Conservation (phyloP, 805 yeast genomes). For the Pichia scutulata region DNA sequence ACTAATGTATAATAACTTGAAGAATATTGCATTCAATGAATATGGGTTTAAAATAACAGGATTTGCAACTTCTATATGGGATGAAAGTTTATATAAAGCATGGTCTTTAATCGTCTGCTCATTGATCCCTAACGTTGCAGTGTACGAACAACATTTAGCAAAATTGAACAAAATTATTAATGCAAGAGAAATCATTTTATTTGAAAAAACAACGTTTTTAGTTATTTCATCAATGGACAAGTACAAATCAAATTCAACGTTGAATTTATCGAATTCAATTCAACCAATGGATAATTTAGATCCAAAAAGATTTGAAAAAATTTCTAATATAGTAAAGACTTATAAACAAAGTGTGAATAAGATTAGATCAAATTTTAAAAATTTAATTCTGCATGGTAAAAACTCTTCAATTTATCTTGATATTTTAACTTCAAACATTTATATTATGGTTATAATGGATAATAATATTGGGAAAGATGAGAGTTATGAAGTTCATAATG, state of each 20-base stretch:
- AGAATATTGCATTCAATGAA: slow-evolving; percentile 58
- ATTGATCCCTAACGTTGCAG: slow-evolving; percentile 81
- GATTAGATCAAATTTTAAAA: slow-evolving; percentile 75
- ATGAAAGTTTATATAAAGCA: slow-evolving; percentile 89
- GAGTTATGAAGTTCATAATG: slow-evolving; percentile 24
- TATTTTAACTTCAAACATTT: slow-evolving; percentile 29
- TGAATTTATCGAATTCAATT: slow-evolving; percentile 7
- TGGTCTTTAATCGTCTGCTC: slow-evolving; percentile 97
- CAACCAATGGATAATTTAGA: slow-evolving; percentile 38
- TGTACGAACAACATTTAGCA: slow-evolving; percentile 67
- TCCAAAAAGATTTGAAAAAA: slow-evolving; percentile 90
- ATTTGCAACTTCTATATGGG: slow-evolving; percentile 96
- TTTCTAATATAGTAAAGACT: slow-evolving; percentile 87
- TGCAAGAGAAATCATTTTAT: slow-evolving; percentile 84
- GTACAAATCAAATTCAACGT: slow-evolving; percentile 7
- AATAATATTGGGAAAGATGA: slow-evolving; percentile 11
- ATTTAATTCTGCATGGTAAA: slow-evolving; percentile 57
- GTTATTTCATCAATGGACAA: slow-evolving; percentile 57
- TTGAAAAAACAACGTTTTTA: slow-evolving; percentile 88
- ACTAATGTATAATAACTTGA: slow-evolving; percentile 76
- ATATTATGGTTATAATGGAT: slow-evolving; percentile 32
- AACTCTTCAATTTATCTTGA: slow-evolving; percentile 30
- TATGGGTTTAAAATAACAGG: slow-evolving; percentile 62
- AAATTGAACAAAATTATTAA: slow-evolving; percentile 66
- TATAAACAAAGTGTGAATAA: slow-evolving; percentile 89